Base-by-base conservation (phyloP, 2,329 filamentous ascomycete genomes). In the Thelonectria rubi region DNA sequence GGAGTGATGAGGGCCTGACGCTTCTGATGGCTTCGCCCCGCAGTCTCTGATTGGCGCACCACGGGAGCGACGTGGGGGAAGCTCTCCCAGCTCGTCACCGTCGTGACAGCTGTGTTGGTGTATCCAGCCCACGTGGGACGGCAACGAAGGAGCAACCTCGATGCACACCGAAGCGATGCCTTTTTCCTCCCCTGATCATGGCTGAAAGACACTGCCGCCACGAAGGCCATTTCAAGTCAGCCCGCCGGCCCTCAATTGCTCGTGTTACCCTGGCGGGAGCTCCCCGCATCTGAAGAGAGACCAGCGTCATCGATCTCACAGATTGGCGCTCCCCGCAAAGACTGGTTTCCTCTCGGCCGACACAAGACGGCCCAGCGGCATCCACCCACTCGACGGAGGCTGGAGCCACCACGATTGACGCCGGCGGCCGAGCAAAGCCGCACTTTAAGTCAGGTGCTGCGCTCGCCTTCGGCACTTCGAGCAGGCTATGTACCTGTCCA, bases 321-420 rank as follows among this genome's bases (percentile, higher is more conserved):
- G 18, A 32, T 37, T 34, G 8, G 20, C 39, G 18, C 17, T 26
- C 59, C 50, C 50, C 53, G 51, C 46, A 39, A 62, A 51, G 55
- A 57, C 60, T 24, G 53, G 53, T 57, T 55, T 69, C 62, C 53
- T 62, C 66, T 70, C 68, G 68, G 66, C 66, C 66, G 66, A 70
- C 62, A 37, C 34, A 37, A 15, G 34, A 37, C 34, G 34, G 32
- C 32, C 32, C 43, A 34, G 53, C 32, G 54, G 54, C 54, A 43
- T 34, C 54, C 46, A 43, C 55, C 32, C 32, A 20, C 17, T 26
- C 39, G 34, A 30, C 18, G 21, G 53, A n/a, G 49, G 48, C 26
- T 24, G 21, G 21, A 24, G 21, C 21, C 21, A 24, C 21, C 21
- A 24, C 21, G 21, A 24, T 24, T 24, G 21, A 30, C 54, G 48